Percentiles rank a stretch among this genome's conserved stretches.
These are phyloP conservation scores for Beverwykella pulmonaria DNA, from an alignment of 495 filamentous ascomycete species.

Conservation along the genomic window DNA sequence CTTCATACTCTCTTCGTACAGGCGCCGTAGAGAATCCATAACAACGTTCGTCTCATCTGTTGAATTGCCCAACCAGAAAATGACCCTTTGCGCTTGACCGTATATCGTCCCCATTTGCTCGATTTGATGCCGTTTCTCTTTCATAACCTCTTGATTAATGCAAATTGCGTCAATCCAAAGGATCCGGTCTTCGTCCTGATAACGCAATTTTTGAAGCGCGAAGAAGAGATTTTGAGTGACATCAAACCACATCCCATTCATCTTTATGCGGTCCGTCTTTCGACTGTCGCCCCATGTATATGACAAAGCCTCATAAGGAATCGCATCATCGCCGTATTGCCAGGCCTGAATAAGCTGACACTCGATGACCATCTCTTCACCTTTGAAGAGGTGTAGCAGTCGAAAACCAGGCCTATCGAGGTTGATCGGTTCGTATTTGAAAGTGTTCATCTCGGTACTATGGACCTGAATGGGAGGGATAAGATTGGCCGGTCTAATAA, in stretches of 20 bases:
- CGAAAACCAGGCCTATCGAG: constrained; percentile 11
- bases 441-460: too few species aligned
- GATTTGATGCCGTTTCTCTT: not conserved
- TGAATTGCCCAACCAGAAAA: not conserved
- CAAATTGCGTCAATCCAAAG: constrained; percentile 40
- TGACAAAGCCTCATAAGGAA: not conserved
- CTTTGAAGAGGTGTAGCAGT: constrained; percentile 26
- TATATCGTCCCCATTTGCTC: not conserved
- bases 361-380: not conserved
- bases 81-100: not conserved
- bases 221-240: not conserved
- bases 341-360: not conserved
- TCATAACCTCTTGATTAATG: constrained; percentile 43
- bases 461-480: too few species aligned
- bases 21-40: not conserved
- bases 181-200: not conserved
- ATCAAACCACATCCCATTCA: not conserved
- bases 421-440: constrained; percentile 4
- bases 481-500: too few species aligned
- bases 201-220: not conserved
- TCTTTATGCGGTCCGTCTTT: not conserved
- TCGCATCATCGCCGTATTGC: not conserved
- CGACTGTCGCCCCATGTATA: not conserved
- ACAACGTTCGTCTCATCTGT: not conserved
- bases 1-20: not conserved